Percentiles rank a stretch among this genome's conserved stretches.
phyloP scores from a whole-genome alignment of 805 yeast genomes.

The Wickerhamomyces queroliae region DNA sequence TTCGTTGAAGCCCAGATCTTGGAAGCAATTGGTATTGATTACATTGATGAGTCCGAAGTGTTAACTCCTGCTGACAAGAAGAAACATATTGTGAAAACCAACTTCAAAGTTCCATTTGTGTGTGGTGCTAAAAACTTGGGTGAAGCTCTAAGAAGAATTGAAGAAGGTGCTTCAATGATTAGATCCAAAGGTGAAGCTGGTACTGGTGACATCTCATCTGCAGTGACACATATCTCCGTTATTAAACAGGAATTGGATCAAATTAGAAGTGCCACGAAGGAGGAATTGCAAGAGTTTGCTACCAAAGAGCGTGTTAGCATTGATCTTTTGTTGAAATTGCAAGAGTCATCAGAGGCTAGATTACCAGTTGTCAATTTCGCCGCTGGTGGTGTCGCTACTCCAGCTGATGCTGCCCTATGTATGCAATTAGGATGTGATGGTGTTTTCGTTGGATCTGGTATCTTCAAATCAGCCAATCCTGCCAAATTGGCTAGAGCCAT shows the following conservation, averaged over 20 bases:
- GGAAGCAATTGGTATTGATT: slow-evolving; percentile 67
- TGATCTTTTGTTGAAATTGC: slow-evolving; percentile 42
- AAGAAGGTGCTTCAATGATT: slow-evolving; percentile 85
- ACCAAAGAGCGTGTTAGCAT: slow-evolving; percentile 53
- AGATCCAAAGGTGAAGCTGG: slow-evolving; percentile 89
- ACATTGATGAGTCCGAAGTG: slow-evolving; percentile 81
- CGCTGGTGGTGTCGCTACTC: slow-evolving; percentile 87
- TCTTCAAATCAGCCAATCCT: slow-evolving; percentile 70
- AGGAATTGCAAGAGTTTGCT: slow-evolving; percentile 46
- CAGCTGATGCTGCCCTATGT: slow-evolving; percentile 80
- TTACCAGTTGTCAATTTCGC: slow-evolving; percentile 83
- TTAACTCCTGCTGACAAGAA: slow-evolving; percentile 75
- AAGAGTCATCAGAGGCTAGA: slow-evolving; percentile 48
- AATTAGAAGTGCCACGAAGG: slow-evolving; percentile 35
- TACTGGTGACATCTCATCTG: slow-evolving; percentile 81
- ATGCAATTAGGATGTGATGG: slow-evolving; percentile 82
- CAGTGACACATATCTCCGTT: slow-evolving; percentile 65
- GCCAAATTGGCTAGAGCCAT: slow-evolving; percentile 71
- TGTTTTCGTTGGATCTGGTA: slow-evolving; percentile 74
- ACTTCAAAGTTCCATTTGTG: slow-evolving; percentile 70
- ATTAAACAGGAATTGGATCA: slow-evolving; percentile 51
- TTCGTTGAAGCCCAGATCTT: slow-evolving; percentile 75
- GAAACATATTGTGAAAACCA: slow-evolving; percentile 54
- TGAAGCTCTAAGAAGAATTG: slow-evolving; percentile 72
- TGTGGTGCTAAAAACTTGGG: slow-evolving; percentile 82